phyloP scores from a whole-genome alignment of 495 filamentous ascomycete species.

The Friedmanniomyces simplex region DNA sequence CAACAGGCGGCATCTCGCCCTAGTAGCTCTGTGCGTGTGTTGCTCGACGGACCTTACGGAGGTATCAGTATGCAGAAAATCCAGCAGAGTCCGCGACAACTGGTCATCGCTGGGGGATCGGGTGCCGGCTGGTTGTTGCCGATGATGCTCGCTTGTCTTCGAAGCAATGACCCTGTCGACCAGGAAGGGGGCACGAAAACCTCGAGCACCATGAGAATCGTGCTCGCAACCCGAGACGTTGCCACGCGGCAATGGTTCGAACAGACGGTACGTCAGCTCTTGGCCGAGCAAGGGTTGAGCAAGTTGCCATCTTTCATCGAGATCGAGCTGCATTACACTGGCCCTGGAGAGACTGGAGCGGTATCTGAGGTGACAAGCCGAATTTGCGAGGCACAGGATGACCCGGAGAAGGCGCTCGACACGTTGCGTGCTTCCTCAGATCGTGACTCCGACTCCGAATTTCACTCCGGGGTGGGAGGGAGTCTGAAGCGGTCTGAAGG shows the following conservation, averaged over 20 bases:
- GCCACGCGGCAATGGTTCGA: not conserved
- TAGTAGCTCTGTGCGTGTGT: slow-evolving; percentile 27
- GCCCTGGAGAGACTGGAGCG: not conserved
- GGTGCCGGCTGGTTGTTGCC: slow-evolving; percentile 44
- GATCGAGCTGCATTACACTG: not conserved
- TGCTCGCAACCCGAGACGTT: not conserved
- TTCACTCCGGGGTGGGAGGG: slow-evolving; percentile 1
- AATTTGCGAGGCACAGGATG: not conserved
- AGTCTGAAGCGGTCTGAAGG: slow-evolving; percentile 36
- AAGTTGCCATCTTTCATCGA: not conserved
- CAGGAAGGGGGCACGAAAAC: not conserved
- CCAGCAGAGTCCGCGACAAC: slow-evolving; percentile 28
- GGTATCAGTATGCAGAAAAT: slow-evolving; percentile 30
- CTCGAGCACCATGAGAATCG: not conserved
- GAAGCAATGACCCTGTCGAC: not conserved
- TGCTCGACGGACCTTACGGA: slow-evolving; percentile 44
- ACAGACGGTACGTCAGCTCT: not conserved
- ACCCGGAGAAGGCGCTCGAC: not conserved
- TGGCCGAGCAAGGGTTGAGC: not conserved
- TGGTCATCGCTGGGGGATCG: slow-evolving; percentile 47
- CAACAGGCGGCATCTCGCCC: slow-evolving; percentile 28
- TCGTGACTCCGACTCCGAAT: not conserved
- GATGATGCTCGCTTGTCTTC: slow-evolving; percentile 26
- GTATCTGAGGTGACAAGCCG: not conserved
- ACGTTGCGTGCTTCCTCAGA: not conserved